A percentile compares a stretch with the other conserved stretches of the same genome.
Conservation (phyloP, 2,329 filamentous ascomycete species). For the Trichoderma sp. region DNA sequence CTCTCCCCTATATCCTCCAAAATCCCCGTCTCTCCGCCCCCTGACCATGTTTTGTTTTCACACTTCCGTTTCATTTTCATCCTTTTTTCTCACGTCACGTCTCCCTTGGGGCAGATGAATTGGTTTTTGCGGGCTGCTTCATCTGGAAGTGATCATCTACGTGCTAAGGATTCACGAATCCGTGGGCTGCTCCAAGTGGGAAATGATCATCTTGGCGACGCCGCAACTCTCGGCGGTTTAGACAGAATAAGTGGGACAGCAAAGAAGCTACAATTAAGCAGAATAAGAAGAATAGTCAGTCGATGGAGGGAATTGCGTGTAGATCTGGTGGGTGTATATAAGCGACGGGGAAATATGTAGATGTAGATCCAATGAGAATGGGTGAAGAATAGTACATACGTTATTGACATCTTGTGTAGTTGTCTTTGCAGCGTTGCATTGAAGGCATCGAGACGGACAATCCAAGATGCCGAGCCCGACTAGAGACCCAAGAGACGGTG, state of each 20-base stretch:
- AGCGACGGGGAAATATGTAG: background rate
- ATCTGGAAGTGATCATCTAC: background rate
- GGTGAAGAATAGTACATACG: no score
- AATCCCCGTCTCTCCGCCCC: background rate
- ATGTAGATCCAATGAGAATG: background rate
- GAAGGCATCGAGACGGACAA: background rate
- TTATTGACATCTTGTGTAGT: background rate
- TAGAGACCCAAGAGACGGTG: background rate
- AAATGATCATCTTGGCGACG: background rate
- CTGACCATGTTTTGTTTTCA: background rate
- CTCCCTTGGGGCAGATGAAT: background rate
- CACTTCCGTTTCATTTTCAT: background rate
- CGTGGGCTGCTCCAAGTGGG: background rate
- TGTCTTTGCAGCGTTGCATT: background rate
- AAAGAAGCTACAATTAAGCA: background rate
- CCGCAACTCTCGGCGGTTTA: constrained; percentile 24
- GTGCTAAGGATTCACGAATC: background rate
- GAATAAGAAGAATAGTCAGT: background rate
- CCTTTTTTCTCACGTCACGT: background rate
- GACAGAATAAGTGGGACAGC: background rate
- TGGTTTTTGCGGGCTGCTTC: background rate
- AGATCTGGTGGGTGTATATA: background rate
- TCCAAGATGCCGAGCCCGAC: background rate
- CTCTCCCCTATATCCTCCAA: background rate
- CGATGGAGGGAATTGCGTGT: background rate